Base-by-base conservation (phyloP, 768 basidiomycete species). In the Hericium rajendrae region DNA sequence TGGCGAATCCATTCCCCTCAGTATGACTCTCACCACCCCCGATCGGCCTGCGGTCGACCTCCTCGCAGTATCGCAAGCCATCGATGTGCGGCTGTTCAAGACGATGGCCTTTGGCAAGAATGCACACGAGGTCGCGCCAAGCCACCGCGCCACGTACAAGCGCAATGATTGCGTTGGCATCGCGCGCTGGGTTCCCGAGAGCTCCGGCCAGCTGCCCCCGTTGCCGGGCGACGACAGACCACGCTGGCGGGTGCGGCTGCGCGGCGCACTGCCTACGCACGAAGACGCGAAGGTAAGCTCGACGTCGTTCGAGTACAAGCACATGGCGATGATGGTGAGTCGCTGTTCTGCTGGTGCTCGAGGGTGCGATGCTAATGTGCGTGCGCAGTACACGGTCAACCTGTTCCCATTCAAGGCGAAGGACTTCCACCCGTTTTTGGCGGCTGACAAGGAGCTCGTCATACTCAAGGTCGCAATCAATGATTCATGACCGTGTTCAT, bases 11-110 rank as follows among this genome's bases (percentile, higher is more conserved):
- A 62, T 60, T 16, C 61, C 61, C 2, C 37, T 60, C 39, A 38
- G 48, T 16, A 51, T 62, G 22, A 16, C 38, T 2, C 43, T 60
- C 50, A 60, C 59, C 11, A 46, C 59, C 39, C 20, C 51, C 22
- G 41, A 13, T n/a, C 24, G 10, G 2, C 13, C 51, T n/a, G 54
- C 54, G 2, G 37, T 62, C 8, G 61, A 60, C 11, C 39, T 62
- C 4, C 10, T 55, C 15, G n/a, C 55, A 8, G 39, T 48, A 12
- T 41, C 61, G 11, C 13, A 54, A 12, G 43, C 32, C 8, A 57
- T 60, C 26, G 40, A 60, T 3, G 59, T 60, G 37, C 59, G 51
- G n/a, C 32, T 62, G 15, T 24, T 55, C 12, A 60, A 55, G 39
- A 51, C 41, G 11, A 26, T 62, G 11, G 56, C 32, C 8, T 62